phyloP scores from a whole-genome alignment of 331 rosid species.

The Telfairia occidentalis region DNA sequence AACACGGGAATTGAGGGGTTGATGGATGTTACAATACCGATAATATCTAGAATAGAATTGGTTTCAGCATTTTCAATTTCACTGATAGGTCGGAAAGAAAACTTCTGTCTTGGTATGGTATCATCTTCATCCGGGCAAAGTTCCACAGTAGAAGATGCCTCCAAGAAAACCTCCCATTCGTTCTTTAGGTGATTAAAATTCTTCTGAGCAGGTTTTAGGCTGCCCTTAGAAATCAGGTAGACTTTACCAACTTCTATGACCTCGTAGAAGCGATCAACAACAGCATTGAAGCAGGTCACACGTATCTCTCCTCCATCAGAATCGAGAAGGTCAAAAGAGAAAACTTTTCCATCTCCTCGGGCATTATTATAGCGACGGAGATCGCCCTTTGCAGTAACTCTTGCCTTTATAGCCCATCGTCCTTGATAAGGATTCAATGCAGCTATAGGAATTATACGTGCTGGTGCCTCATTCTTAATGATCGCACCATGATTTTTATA shows the following conservation, averaged over 20 bases:
- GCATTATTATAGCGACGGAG: conserved; percentile 93
- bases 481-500: conserved; percentile 69
- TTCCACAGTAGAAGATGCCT: conserved; percentile 66
- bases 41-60: conserved; percentile 67
- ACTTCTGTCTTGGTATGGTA: conserved; percentile 81
- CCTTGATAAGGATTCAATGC: conserved; percentile 97
- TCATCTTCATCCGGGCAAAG: conserved; percentile 82
- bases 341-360: conserved; percentile 94
- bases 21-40: conserved; percentile 68
- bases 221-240: conserved; percentile 84
- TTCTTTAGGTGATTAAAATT: conserved; percentile 87
- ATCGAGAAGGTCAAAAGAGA: conserved; percentile 92
- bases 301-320: conserved; percentile 97
- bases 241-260: conserved; percentile 80
- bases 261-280: conserved; percentile 79
- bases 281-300: conserved; percentile 90
- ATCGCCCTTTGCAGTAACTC: conserved; percentile 93
- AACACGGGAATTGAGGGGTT: conserved; percentile 83
- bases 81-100: conserved; percentile 71
- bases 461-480: conserved; percentile 87
- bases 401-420: conserved; percentile 95
- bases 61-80: conserved; percentile 68
- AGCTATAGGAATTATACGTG: conserved; percentile 72
- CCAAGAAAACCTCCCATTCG: conserved; percentile 91
- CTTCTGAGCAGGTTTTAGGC: conserved; percentile 88